Evolutionary conservation across 331 rosid species (phyloP), one percentile per base, ranked within the genome.

Genomic region (Cydonia oblonga): DNA sequence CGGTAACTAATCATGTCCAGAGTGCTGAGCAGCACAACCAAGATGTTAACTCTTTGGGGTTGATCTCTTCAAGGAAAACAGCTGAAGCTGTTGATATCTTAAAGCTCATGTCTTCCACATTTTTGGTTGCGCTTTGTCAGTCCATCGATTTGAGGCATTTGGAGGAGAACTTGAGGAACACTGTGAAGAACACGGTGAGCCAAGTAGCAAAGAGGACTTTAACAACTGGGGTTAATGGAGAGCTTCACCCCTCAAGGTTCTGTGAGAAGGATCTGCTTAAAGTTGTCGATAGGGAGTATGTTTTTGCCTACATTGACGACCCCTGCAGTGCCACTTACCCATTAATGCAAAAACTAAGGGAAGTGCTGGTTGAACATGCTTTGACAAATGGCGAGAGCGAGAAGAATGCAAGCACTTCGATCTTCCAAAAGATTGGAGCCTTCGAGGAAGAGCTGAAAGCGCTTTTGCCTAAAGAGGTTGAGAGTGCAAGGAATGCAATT

Each of bases 11-110:
- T 61, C 97, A 92, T 68, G 97, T 92, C 73, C 97, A 92, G 42
- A 92, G 97, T 68, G 97, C 97, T 0, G 96, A 92, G 85, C 97
- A 92, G 35, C 97, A 92, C 73, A 92, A 92, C 82, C 96, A 92
- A 40, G 97, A 92, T 60, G 96, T 92, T n/a, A 92, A 92, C 86
- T 92, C 98, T 3, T 70, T 92, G 72, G 98, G 98, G 40, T 64
- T 92, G 67, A 90, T 92, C 40, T 92, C 98, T 0, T 82, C 98
- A 1, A 83, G 98, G 26, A 92, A 92, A 66, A 92, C 98, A 25
- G 80, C 83, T 0, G 98, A 92, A 70, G 77, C 98, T 5, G 53
- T 88, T 19, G 98, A 92, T 40, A 92, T 92, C 20, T 74, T 92
- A 22, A 85, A 90, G 77, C 90, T 92, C 68, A 92, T 92, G 98